A percentile compares a stretch with the other conserved stretches of the same genome.
These are phyloP conservation scores for Amniculicola lignicola DNA, from an alignment of 495 filamentous ascomycete species.

Conservation along the genomic window DNA sequence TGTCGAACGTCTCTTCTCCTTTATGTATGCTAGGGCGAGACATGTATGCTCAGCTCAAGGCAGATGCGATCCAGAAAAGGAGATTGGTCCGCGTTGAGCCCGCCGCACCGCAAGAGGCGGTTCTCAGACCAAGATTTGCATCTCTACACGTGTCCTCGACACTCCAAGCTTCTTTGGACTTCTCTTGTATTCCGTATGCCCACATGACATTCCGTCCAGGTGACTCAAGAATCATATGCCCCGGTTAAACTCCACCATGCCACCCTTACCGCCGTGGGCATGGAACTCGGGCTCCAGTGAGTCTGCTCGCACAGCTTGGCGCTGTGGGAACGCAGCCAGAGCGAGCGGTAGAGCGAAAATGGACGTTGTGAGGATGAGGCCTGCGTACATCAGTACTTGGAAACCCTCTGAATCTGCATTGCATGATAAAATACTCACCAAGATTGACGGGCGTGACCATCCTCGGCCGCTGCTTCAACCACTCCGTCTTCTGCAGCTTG, in stretches of 20 bases:
- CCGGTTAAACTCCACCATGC: constrained; percentile 84
- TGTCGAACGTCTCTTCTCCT: no score
- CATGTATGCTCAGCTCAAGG: no score
- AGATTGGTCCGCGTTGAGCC: no score
- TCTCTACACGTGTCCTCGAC: constrained; percentile 3
- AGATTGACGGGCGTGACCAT: constrained; percentile 76
- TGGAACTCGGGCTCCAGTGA: constrained; percentile 81
- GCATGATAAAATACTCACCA: constrained; percentile 42
- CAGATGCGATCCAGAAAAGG: no score
- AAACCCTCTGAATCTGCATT: no score
- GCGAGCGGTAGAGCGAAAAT: constrained; percentile 83
- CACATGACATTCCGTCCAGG: no score
- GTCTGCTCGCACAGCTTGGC: constrained; percentile 70
- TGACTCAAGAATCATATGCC: no score
- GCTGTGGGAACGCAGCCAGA: constrained; percentile 85
- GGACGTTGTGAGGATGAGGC: constrained; percentile 74
- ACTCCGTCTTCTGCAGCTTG: constrained; percentile 70
- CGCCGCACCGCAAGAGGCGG: no score
- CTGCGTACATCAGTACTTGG: constrained; percentile 26
- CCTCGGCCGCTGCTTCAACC: constrained; percentile 69
- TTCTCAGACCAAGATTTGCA: no score
- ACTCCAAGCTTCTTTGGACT: background rate
- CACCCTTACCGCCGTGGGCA: constrained; percentile 66
- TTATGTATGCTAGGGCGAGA: no score
- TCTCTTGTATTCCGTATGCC: no score